Percentiles rank a stretch among this genome's conserved stretches.
These are phyloP conservation scores for Thelephora ganbajun DNA, from an alignment of 768 basidiomycete species.

Conservation along the genomic window DNA sequence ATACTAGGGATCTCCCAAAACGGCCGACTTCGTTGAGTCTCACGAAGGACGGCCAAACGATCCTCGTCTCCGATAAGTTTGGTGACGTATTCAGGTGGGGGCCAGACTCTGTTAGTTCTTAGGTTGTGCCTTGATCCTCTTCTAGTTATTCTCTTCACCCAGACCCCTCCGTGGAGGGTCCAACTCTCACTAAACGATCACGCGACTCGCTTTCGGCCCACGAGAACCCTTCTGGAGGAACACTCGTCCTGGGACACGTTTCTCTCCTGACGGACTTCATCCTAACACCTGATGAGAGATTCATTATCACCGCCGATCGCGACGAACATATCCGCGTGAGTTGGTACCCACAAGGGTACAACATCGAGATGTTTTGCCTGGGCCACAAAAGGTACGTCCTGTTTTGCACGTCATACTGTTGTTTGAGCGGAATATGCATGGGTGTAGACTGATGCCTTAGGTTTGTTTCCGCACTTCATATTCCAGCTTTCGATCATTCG, in stretches of 20 bases:
- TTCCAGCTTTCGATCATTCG: conserved; percentile 32
- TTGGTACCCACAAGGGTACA: conserved; percentile 76
- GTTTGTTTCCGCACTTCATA: conserved; percentile 72
- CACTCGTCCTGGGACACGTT: conserved; percentile 74
- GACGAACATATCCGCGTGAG: conserved; percentile 94
- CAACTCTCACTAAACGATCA: conserved; percentile 9
- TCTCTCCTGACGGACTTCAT: conserved; percentile 70
- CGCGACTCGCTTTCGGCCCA: conserved; percentile 34
- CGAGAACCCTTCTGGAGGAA: conserved; percentile 55
- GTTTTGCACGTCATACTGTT: neutral
- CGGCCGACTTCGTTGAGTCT: conserved; percentile 61
- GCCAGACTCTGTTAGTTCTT: conserved; percentile 4
- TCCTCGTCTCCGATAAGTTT: conserved; percentile 87
- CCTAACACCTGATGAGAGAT: conserved; percentile 51
- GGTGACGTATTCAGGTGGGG: conserved; percentile 78
- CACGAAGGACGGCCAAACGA: conserved; percentile 41
- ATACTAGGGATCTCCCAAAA: conserved; percentile 64
- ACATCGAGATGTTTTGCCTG: conserved; percentile 77
- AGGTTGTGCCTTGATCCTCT: neutral
- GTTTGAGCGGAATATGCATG: too few species aligned
- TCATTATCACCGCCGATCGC: conserved; percentile 80
- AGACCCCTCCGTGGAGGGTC: conserved; percentile 10
- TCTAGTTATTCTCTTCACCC: conserved; percentile 47
- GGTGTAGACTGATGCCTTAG: conserved; percentile 23
- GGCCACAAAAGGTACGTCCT: conserved; percentile 66